These are phyloP conservation scores for Botrytis fragariae DNA, from an alignment of 2,329 filamentous ascomycete genomes.

Conservation along the genomic window DNA sequence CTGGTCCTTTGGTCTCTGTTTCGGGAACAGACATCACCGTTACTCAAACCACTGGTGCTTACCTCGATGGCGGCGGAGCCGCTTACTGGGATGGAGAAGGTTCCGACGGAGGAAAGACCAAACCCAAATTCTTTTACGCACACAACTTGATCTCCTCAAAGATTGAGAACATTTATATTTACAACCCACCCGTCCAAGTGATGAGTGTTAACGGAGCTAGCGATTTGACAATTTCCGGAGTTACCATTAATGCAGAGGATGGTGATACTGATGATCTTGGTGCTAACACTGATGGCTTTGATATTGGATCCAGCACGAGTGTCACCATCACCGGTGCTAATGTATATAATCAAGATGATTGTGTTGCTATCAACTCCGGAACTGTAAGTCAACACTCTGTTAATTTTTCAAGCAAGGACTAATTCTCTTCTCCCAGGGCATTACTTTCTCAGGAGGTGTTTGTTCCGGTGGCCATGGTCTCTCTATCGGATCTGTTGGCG, in stretches of 20 bases:
- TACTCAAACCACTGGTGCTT: constrained; percentile 49
- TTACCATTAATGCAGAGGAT: constrained; percentile 56
- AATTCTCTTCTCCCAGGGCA: constrained; percentile 41
- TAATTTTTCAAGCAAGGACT: constrained; percentile 31
- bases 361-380: constrained; percentile 56
- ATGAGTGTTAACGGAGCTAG: constrained; percentile 41
- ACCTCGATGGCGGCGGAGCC: constrained; percentile 55
- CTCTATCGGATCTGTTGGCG: constrained; percentile 58
- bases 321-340: constrained; percentile 49
- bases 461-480: constrained; percentile 44
- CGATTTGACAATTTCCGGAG: constrained; percentile 46
- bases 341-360: constrained; percentile 59
- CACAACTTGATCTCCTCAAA: constrained; percentile 50
- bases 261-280: constrained; percentile 44
- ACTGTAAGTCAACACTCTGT: constrained; percentile 41
- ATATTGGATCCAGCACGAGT: constrained; percentile 46
- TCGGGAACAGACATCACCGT: constrained; percentile 56
- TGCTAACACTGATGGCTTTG: constrained; percentile 55
- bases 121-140: constrained; percentile 61
- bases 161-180: constrained; percentile 49
- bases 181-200: constrained; percentile 52
- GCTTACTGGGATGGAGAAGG: constrained; percentile 62
- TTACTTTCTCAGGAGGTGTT: constrained; percentile 28
- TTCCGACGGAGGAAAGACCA: constrained; percentile 54
- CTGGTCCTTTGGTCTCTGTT: constrained; percentile 60